Conservation (phyloP, 108 stramenopile species). For the Seminavis robusta region DNA sequence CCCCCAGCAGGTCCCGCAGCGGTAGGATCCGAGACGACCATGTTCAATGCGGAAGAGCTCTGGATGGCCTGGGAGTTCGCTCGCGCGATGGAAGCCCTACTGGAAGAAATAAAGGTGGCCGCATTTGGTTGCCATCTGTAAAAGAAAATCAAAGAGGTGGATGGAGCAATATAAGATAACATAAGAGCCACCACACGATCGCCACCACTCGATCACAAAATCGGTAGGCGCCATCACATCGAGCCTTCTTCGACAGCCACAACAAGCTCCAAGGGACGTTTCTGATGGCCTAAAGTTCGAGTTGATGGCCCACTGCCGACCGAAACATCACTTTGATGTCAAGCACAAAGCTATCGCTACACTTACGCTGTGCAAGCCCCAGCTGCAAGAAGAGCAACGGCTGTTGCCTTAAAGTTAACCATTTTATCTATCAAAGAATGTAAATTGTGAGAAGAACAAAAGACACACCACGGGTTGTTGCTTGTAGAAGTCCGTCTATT, state of each 20-base stretch:
- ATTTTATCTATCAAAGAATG: slow-evolving; percentile 34
- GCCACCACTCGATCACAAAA: slow-evolving; percentile 29
- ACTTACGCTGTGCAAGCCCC: slow-evolving; percentile 74
- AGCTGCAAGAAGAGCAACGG: slow-evolving; percentile 64
- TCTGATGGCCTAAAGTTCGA: background rate
- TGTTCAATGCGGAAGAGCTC: slow-evolving; percentile 34
- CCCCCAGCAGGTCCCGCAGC: slow-evolving; percentile 20
- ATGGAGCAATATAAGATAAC: slow-evolving; percentile 2
- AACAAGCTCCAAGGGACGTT: background rate
- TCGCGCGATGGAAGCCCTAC: slow-evolving; percentile 18
- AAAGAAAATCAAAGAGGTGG: background rate
- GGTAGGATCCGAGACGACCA: slow-evolving; percentile 76
- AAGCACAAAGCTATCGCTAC: background rate
- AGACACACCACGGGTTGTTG: too few species aligned
- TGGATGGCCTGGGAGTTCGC: slow-evolving; percentile 15
- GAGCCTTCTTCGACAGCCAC: background rate
- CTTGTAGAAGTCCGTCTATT: too few species aligned
- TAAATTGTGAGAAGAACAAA: background rate
- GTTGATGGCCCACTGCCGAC: background rate
- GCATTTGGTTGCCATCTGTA: slow-evolving; percentile 10
- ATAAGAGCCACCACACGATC: background rate
- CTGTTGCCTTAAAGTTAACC: slow-evolving; percentile 76
- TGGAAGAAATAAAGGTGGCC: slow-evolving; percentile 18
- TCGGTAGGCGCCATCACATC: background rate
- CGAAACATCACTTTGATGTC: background rate